Percentiles rank a stretch among this genome's conserved stretches.
Evolutionary conservation across 805 yeast genomes (phyloP).

Genomic region (Saturnispora gosingensis): DNA sequence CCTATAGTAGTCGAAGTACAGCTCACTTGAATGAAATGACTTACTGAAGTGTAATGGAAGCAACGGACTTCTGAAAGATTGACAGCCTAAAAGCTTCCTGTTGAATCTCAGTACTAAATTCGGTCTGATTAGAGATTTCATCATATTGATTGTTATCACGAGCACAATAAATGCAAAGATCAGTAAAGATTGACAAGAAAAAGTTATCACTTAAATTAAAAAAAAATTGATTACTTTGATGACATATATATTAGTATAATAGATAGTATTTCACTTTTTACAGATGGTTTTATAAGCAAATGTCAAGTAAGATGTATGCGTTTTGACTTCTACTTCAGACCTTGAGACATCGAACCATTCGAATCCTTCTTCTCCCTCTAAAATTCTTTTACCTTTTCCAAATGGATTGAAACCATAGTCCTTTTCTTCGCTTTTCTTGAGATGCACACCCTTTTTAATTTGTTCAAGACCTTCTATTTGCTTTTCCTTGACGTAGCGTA

Average conservation of each 20-base stretch:
- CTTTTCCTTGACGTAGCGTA: slow-evolving; percentile 70
- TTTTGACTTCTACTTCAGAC: slow-evolving; percentile 76
- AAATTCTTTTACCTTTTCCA: slow-evolving; percentile 78
- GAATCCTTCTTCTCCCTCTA: slow-evolving; percentile 77
- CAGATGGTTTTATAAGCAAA: slow-evolving; percentile 51
- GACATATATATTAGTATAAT: not conserved
- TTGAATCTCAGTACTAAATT: not conserved
- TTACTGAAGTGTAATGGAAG: not conserved
- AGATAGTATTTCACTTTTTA: not conserved
- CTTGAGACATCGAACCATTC: slow-evolving; percentile 81
- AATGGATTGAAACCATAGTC: slow-evolving; percentile 75
- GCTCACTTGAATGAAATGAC: slow-evolving; percentile 1
- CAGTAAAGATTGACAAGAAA: not conserved
- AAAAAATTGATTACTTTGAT: not conserved
- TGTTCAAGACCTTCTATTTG: slow-evolving; percentile 57
- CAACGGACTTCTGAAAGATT: not conserved
- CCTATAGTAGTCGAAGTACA: slow-evolving; percentile 7
- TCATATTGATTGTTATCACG: not conserved
- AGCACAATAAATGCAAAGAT: not conserved
- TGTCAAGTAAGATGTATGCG: slow-evolving; percentile 89
- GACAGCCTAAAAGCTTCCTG: not conserved
- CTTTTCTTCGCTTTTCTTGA: slow-evolving; percentile 17
- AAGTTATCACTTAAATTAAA: not conserved
- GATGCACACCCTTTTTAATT: slow-evolving; percentile 12
- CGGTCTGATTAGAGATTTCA: not conserved